phyloP scores from a whole-genome alignment of 441 rosid species.

The Pelargonium fulgidum region DNA sequence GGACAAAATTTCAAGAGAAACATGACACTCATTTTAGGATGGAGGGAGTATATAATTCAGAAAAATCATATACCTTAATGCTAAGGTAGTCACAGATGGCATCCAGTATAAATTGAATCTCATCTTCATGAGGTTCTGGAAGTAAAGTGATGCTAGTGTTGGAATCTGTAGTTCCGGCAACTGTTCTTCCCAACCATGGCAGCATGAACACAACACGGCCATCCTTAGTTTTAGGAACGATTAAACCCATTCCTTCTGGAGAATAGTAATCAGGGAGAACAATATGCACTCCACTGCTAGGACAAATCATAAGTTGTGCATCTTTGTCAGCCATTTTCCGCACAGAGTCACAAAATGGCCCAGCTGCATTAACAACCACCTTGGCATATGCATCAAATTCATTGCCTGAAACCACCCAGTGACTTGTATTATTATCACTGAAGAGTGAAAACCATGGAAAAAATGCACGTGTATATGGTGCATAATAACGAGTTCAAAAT shows the following conservation, averaged over 20 bases:
- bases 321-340: conserved; percentile 72
- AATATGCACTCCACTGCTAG: conserved; percentile 91
- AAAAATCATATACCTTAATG: conserved; percentile 51
- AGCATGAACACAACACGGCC: conserved; percentile 93
- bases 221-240: conserved; percentile 96
- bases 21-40: too few species aligned
- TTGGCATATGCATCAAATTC: conserved; percentile 83
- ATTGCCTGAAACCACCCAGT: conserved; percentile 36
- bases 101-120: conserved; percentile 88
- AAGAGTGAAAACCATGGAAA: not conserved
- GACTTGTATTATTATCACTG: not conserved
- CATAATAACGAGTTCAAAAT: not conserved
- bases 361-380: conserved; percentile 87
- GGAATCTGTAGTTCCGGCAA: conserved; percentile 96
- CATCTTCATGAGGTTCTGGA: conserved; percentile 95
- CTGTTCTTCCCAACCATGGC: conserved; percentile 95
- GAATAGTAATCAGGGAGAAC: conserved; percentile 96
- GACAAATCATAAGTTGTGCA: conserved; percentile 68
- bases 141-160: conserved; percentile 66
- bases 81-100: conserved; percentile 84
- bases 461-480: not conserved
- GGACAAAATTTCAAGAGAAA: too few species aligned
- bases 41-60: not conserved
- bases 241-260: conserved; percentile 97
- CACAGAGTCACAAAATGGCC: conserved; percentile 86